Evolutionary conservation across 441 rosid species (phyloP).

Genomic region (Adansonia grandidieri): DNA sequence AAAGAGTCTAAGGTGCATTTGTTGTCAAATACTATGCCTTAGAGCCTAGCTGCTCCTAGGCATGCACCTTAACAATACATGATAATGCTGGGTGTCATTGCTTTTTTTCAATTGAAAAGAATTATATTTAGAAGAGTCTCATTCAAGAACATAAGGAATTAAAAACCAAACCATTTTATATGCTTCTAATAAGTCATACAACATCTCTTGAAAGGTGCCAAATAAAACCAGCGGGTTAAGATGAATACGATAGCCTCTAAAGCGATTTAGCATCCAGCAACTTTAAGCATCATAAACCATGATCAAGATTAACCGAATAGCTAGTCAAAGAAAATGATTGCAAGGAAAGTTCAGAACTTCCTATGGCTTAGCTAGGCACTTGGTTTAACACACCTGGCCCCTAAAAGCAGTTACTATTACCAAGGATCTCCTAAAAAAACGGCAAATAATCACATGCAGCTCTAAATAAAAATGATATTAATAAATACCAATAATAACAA

Average conservation of each 20-base stretch:
- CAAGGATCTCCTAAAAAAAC: neutral
- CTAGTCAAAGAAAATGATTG: neutral
- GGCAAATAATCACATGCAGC: too few relatives aligned
- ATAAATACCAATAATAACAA: too few relatives aligned
- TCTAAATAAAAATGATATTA: too few relatives aligned
- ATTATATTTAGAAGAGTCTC: neutral
- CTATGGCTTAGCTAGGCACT: neutral
- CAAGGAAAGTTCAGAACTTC: neutral
- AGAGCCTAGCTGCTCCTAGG: too few relatives aligned
- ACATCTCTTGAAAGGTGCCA: neutral
- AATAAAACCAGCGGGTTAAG: neutral
- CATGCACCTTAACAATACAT: too few relatives aligned
- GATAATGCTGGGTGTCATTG: too few relatives aligned
- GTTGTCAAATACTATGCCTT: too few relatives aligned
- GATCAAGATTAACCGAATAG: too few relatives aligned
- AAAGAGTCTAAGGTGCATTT: too few relatives aligned
- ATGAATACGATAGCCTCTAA: neutral
- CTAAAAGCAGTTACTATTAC: neutral
- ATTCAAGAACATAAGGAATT: neutral
- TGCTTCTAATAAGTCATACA: neutral
- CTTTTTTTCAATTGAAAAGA: too few relatives aligned
- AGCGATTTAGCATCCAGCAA: neutral
- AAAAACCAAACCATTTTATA: neutral
- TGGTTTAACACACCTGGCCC: neutral
- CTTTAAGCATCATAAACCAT: constrained; percentile 8